These are phyloP conservation scores for Botrytis elliptica DNA, from an alignment of 2,329 filamentous ascomycete genomes.

Conservation along the genomic window DNA sequence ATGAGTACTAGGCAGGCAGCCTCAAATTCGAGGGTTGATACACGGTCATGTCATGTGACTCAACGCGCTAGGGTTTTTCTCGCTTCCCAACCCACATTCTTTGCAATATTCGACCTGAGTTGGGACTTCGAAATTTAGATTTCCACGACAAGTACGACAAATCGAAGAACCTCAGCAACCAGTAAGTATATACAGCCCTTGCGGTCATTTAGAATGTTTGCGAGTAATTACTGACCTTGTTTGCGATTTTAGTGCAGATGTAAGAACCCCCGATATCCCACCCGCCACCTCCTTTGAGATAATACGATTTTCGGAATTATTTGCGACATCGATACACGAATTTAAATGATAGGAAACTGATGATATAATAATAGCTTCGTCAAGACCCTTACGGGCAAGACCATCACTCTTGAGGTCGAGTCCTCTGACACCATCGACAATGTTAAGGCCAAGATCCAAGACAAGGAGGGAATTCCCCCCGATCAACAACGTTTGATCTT, in stretches of 20 bases:
- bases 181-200: conserved; percentile 49
- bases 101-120: conserved; percentile 17
- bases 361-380: conserved; percentile 71
- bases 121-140: conserved; percentile 23
- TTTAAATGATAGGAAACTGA: conserved; percentile 26
- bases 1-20: not conserved
- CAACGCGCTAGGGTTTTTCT: conserved; percentile 10
- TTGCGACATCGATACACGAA: conserved; percentile 4
- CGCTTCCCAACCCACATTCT: conserved; percentile 9
- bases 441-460: conserved; percentile 99
- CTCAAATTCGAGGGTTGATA: conserved; percentile 5
- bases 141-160: conserved; percentile 30
- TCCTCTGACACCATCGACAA: conserved; percentile 99
- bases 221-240: conserved; percentile 40
- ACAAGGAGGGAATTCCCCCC: conserved; percentile 98
- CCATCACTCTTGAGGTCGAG: conserved; percentile 99
- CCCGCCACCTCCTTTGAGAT: conserved; percentile 23
- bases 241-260: conserved; percentile 74
- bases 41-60: not conserved
- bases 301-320: not conserved
- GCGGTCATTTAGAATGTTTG: conserved; percentile 11
- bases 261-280: conserved; percentile 52
- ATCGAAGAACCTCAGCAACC: conserved; percentile 43
- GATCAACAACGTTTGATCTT: conserved; percentile 99
- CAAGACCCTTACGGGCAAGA: conserved; percentile 99